Evolutionary conservation across 257 asterid species (phyloP), one percentile per base, ranked within the genome.

Genomic region (Scutellaria barbata): DNA sequence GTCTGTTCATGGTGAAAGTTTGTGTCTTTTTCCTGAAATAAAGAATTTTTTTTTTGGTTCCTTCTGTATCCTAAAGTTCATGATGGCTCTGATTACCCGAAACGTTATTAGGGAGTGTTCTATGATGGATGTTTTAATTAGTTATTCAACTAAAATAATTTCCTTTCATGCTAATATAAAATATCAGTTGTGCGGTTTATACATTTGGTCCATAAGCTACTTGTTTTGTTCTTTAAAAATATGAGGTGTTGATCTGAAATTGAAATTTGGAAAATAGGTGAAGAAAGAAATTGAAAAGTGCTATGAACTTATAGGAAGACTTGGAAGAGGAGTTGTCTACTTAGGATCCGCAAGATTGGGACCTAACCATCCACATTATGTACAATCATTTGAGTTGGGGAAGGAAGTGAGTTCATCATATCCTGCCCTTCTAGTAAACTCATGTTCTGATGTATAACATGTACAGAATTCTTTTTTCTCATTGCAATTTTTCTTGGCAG

Each of bases 261-360:
- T 33, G 35, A 25, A 62, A 41, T 72, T 58, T 18, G 48, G 40
- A 57, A 66, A 52, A 61, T 76, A 92, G 99, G 96, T 94, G 20
- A 91, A 88, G 92, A 84, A 87, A 79, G 99, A 94, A 81, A 89
- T 94, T 0, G 85, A 85, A 61, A 80, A 77, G 41, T 94, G 99
- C 85, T 91, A 91, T 76, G 89, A 88, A 56, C 95, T 91, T 33
- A 89, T 94, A 74, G 70, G 45, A 62, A 88, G 89, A 72, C 93
- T 89, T 47, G 96, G 96, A 40, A 86, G 97, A 66, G 99, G 99
- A 10, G 98, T 82, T 42, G 96, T 89, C 79, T 94, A 94, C 83
- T 88, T 94, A 75, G 98, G 98, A 71, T 94, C 99, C 40, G 81
- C 99, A 41, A 85, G 96, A 80, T 73, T 94, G 84, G 96, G 95